Evolutionary conservation across 176 grass and related monocot genomes (phyloP).

Genomic region (Ensete glaucum): DNA sequence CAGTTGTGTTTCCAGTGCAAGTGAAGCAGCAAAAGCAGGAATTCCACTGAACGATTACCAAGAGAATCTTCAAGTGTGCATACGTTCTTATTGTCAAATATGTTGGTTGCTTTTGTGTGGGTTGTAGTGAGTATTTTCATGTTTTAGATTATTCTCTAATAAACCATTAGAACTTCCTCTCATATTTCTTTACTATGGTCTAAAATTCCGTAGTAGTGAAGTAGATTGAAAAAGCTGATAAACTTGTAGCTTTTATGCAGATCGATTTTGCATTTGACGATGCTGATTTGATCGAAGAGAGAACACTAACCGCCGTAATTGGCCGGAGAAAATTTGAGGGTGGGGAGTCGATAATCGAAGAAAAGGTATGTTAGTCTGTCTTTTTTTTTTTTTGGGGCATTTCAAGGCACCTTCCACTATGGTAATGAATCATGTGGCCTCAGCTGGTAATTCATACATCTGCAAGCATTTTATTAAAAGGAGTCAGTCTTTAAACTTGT

Average conservation of each 20-base stretch:
- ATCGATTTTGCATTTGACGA: constrained; percentile 94
- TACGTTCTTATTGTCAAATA: constrained; percentile 21
- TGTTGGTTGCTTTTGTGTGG: constrained; percentile 21
- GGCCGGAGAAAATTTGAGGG: constrained; percentile 54
- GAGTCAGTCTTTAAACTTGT: neutral
- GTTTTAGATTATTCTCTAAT: neutral
- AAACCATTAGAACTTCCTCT: neutral
- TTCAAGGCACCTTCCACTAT: too few relatives aligned
- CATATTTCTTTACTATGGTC: neutral
- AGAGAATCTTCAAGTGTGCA: constrained; percentile 37
- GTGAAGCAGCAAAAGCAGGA: constrained; percentile 61
- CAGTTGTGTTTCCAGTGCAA: constrained; percentile 71
- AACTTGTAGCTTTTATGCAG: constrained; percentile 34
- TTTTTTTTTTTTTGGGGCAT: neutral
- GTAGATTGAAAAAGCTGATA: constrained; percentile 19
- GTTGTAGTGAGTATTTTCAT: constrained; percentile 18
- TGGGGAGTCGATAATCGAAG: constrained; percentile 54
- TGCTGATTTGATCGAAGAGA: constrained; percentile 67
- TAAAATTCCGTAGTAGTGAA: neutral
- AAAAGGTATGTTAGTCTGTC: constrained; percentile 57
- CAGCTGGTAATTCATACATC: neutral
- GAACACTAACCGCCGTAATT: constrained; percentile 51
- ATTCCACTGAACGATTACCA: constrained; percentile 40
- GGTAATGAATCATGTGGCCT: too few relatives aligned
- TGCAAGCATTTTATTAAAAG: neutral